A percentile compares a stretch with the other conserved stretches of the same genome.
phyloP scores from a whole-genome alignment of 768 basidiomycete genomes.

The Leccinum sublutescens region DNA sequence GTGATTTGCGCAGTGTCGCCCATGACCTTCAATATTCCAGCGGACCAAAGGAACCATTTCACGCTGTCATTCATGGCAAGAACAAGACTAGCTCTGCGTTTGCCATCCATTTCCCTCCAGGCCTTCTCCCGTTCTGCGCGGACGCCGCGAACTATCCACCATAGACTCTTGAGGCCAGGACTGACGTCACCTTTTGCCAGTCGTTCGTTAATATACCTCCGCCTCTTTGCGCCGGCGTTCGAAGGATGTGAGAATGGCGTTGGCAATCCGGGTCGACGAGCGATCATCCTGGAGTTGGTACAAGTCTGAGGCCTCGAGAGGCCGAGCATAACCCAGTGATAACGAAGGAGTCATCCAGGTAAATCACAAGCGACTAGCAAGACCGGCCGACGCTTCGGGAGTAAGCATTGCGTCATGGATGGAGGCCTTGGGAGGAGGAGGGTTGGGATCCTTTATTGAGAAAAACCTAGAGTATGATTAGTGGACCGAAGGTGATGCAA shows the following conservation, averaged over 20 bases:
- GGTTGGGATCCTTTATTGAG: constrained; percentile 16
- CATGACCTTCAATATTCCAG: constrained; percentile 55
- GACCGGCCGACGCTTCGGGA: constrained; percentile 65
- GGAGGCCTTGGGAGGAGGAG: constrained; percentile 46
- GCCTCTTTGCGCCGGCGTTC: constrained; percentile 55
- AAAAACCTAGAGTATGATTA: constrained; percentile 8
- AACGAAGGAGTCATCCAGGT: constrained; percentile 75
- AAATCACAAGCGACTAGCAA: constrained; percentile 63
- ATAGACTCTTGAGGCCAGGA: constrained; percentile 50
- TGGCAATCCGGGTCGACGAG: constrained; percentile 57
- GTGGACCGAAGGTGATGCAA: not conserved
- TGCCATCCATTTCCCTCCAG: constrained; percentile 66
- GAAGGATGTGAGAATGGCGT: constrained; percentile 63
- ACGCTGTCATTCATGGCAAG: constrained; percentile 76
- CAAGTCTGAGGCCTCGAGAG: constrained; percentile 77
- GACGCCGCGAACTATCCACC: constrained; percentile 57
- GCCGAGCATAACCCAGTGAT: constrained; percentile 72
- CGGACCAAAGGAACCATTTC: constrained; percentile 76
- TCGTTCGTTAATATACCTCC: constrained; percentile 63
- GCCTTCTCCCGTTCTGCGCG: constrained; percentile 53
- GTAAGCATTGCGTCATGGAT: constrained; percentile 59
- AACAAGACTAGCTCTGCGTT: constrained; percentile 57
- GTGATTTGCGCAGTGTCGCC: constrained; percentile 72
- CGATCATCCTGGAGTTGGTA: constrained; percentile 72
- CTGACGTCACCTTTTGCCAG: constrained; percentile 63